phyloP scores from a whole-genome alignment of 1,284 basidiomycete species.

The Moesziomyces sp. region DNA sequence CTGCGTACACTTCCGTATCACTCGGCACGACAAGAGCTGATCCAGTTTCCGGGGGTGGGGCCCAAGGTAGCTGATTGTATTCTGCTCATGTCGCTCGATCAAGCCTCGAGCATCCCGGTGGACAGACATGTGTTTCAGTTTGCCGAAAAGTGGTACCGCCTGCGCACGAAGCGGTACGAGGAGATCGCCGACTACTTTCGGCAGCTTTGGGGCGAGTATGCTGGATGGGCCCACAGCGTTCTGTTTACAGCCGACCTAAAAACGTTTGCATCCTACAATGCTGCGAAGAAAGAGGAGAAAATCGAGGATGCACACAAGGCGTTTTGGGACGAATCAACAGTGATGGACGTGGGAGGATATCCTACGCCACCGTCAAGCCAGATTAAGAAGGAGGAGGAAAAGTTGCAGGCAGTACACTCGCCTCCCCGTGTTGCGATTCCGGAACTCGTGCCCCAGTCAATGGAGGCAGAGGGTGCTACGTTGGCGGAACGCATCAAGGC shows the following conservation, averaged over 20 bases:
- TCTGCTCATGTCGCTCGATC: conserved; percentile 92
- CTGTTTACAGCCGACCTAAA: conserved; percentile 63
- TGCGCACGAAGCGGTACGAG: conserved; percentile 62
- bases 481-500: conserved; percentile 35
- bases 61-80: conserved; percentile 82
- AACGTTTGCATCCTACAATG: conserved; percentile 52
- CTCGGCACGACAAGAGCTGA: conserved; percentile 78
- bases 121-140: conserved; percentile 67
- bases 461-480: conserved; percentile 5
- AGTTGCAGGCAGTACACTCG: conserved; percentile 28
- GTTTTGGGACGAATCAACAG: conserved; percentile 16
- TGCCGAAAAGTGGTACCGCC: conserved; percentile 63
- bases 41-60: conserved; percentile 87
- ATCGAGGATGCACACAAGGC: neutral
- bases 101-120: conserved; percentile 69
- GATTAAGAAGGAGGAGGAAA: conserved; percentile 6
- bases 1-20: conserved; percentile 73
- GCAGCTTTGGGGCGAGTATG: conserved; percentile 63
- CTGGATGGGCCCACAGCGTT: conserved; percentile 66
- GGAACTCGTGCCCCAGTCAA: conserved; percentile 19
- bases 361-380: conserved; percentile 22
- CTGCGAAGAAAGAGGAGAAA: conserved; percentile 41
- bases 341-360: conserved; percentile 4
- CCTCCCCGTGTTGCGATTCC: conserved; percentile 25
- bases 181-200: conserved; percentile 60